A percentile compares a stretch with the other conserved stretches of the same genome.
phyloP scores from a whole-genome alignment of 495 filamentous ascomycete species.

The Penicillium steckii region DNA sequence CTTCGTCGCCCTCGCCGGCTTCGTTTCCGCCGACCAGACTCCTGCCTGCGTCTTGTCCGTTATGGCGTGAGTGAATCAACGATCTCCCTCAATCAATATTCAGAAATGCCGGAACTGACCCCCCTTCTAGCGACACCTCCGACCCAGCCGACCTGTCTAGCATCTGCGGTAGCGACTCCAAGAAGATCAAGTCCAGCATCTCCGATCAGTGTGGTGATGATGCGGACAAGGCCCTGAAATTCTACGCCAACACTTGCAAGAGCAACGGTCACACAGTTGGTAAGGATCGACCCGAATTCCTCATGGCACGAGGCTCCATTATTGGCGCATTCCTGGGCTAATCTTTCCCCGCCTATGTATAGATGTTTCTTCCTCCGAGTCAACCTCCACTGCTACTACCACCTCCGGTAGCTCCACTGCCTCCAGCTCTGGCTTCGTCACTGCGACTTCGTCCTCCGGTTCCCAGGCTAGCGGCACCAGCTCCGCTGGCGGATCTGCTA shows the following conservation, averaged over 20 bases:
- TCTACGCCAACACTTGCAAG: conserved; percentile 32
- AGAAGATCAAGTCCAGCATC: conserved; percentile 31
- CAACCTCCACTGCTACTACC: conserved; percentile 15
- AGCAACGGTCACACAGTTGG: conserved; percentile 34
- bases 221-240: conserved; percentile 28
- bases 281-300: conserved; percentile 19
- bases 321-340: conserved; percentile 1
- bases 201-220: conserved; percentile 28
- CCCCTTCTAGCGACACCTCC: conserved; percentile 13
- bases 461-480: conserved; percentile 10
- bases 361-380: background rate
- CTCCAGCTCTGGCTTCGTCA: conserved; percentile 20
- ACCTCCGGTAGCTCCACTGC: conserved; percentile 14
- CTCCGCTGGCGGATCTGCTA: conserved; percentile 7
- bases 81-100: background rate
- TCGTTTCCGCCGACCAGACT: conserved; percentile 27
- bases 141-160: conserved; percentile 31
- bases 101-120: conserved; percentile 17
- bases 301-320: background rate
- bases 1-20: conserved; percentile 35
- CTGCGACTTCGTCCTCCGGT: conserved; percentile 12
- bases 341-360: background rate
- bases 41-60: conserved; percentile 37
- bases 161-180: conserved; percentile 29
- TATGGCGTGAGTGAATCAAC: conserved; percentile 30